Evolutionary conservation across 1,284 basidiomycete genomes (phyloP).

Genomic region (Fistulina hepatica): DNA sequence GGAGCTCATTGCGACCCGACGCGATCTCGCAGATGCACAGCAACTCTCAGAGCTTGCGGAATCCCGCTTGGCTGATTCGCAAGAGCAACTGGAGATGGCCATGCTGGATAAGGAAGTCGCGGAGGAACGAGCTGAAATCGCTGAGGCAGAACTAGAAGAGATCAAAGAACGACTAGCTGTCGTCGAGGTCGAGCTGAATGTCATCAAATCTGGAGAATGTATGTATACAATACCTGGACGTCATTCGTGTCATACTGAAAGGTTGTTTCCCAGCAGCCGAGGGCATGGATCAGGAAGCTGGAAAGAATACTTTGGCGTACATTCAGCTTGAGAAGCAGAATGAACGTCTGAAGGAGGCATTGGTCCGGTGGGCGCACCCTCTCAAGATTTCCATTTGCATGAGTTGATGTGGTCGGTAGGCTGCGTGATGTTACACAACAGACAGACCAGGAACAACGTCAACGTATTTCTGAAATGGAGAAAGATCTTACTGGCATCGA

Average conservation of each 20-base stretch:
- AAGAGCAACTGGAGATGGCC: constrained; percentile 89
- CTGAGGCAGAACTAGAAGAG: constrained; percentile 68
- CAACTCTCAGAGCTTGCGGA: constrained; percentile 42
- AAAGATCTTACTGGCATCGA: constrained; percentile 68
- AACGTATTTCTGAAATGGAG: constrained; percentile 80
- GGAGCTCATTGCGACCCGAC: constrained; percentile 45
- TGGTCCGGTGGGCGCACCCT: constrained; percentile 53
- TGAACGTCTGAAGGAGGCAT: constrained; percentile 86
- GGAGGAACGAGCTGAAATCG: constrained; percentile 83
- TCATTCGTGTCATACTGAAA: not conserved
- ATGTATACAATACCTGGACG: constrained; percentile 20
- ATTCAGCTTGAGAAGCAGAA: constrained; percentile 96
- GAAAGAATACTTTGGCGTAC: constrained; percentile 65
- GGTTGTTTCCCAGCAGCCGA: constrained; percentile 5
- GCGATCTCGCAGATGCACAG: constrained; percentile 48
- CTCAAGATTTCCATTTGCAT: not conserved
- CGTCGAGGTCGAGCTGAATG: constrained; percentile 75
- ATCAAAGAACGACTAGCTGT: constrained; percentile 72
- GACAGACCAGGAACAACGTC: constrained; percentile 76
- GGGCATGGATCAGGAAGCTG: constrained; percentile 18
- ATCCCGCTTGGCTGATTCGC: constrained; percentile 52
- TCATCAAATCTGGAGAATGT: constrained; percentile 52
- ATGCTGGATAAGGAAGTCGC: constrained; percentile 96
- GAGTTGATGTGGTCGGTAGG: constrained; percentile 29
- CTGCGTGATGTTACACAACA: constrained; percentile 84